These are phyloP conservation scores for Neurospora sp. DNA, from an alignment of 495 filamentous ascomycete species.

Conservation along the genomic window DNA sequence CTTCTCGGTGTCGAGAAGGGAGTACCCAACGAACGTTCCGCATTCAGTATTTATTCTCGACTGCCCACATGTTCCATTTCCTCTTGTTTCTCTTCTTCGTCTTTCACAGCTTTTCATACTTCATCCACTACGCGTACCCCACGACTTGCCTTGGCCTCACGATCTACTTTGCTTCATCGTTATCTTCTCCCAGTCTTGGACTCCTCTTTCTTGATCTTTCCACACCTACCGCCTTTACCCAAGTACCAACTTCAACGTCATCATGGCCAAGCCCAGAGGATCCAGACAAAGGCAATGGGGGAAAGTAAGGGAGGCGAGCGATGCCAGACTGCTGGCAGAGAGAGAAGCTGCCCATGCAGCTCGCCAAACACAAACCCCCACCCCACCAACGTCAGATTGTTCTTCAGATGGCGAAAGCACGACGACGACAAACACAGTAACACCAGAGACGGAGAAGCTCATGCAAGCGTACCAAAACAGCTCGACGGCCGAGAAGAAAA, in stretches of 20 bases:
- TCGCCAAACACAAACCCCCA: neutral
- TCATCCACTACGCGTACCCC: neutral
- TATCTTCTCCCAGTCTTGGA: neutral
- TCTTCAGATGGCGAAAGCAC: neutral
- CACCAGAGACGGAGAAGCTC: neutral
- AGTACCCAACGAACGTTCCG: neutral
- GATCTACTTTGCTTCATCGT: neutral
- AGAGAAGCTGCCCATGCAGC: neutral
- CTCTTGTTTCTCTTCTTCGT: neutral
- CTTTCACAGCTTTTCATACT: neutral
- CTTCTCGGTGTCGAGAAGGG: neutral
- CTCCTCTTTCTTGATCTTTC: neutral
- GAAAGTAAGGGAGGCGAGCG: neutral
- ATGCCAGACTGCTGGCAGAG: neutral
- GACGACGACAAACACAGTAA: neutral
- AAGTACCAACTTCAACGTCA: neutral
- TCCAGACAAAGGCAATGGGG: neutral
- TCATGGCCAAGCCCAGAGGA: neutral
- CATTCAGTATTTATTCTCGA: neutral
- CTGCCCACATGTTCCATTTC: neutral
- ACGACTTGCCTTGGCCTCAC: neutral
- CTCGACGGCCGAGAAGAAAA: neutral
- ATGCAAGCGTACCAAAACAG: neutral
- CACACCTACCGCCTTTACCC: neutral
- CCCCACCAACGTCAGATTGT: neutral